Conservation (phyloP, 179 eudicot genomes). For the Beta lomatogona region DNA sequence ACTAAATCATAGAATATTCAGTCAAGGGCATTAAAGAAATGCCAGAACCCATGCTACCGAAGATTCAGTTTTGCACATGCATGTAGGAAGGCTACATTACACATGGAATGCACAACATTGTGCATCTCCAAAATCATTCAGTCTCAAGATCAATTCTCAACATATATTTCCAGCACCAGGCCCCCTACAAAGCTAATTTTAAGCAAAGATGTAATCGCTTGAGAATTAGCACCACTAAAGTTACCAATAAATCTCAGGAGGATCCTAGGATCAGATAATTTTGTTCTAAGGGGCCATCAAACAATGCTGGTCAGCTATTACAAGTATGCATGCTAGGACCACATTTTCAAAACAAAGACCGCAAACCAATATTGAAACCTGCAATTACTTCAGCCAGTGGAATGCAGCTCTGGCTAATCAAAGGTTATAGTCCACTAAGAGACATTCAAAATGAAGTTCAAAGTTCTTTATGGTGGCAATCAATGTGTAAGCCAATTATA, state of each 20-base stretch:
- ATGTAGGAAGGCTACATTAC: background rate
- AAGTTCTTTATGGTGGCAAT: too few species aligned
- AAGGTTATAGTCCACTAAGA: background rate
- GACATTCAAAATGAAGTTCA: background rate
- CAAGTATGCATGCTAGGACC: background rate
- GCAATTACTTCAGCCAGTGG: background rate
- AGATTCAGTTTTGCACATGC: background rate
- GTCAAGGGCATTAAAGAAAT: background rate
- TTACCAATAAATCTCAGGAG: background rate
- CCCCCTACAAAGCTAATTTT: background rate
- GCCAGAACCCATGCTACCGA: background rate
- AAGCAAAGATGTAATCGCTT: background rate
- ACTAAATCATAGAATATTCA: background rate
- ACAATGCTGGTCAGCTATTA: too few species aligned
- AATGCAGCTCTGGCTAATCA: background rate
- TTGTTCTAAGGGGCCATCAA: too few species aligned
- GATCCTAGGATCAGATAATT: constrained; percentile 5
- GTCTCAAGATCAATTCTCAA: background rate
- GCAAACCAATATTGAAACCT: background rate
- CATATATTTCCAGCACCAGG: background rate
- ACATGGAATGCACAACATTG: background rate
- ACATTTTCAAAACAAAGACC: background rate
- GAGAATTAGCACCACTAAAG: background rate
- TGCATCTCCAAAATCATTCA: background rate
- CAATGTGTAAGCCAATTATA: too few species aligned